Evolutionary conservation across 2,329 filamentous ascomycete genomes (phyloP).

Genomic region (Colletotrichum graminicola): DNA sequence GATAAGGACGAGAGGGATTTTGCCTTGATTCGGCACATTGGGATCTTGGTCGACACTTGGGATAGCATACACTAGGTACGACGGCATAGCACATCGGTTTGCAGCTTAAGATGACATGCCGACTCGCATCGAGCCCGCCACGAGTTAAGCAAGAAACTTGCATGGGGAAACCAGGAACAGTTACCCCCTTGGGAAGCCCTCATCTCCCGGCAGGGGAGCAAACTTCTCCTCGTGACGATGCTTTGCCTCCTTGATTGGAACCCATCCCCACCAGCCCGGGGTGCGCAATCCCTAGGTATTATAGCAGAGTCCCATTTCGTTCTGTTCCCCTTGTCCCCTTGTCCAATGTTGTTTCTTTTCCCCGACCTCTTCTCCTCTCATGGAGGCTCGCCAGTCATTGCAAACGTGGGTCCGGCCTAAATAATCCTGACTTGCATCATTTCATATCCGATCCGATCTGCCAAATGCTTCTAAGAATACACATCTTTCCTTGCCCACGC

Average conservation of each 20-base stretch:
- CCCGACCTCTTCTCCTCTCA: constrained; percentile 38
- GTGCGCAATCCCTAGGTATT: constrained; percentile 13
- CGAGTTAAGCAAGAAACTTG: constrained; percentile 2
- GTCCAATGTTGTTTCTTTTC: constrained; percentile 42
- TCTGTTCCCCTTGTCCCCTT: constrained; percentile 36
- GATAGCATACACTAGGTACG: neutral
- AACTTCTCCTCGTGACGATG: constrained; percentile 38
- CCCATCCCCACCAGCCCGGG: constrained; percentile 37
- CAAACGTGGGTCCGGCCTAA: constrained; percentile 41
- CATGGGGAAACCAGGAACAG: constrained; percentile 28
- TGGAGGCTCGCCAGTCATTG: constrained; percentile 23
- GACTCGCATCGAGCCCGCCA: constrained; percentile 1
- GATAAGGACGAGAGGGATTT: constrained; percentile 29
- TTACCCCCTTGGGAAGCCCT: constrained; percentile 26
- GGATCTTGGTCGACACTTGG: neutral
- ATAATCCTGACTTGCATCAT: constrained; percentile 39
- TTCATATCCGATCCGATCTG: constrained; percentile 43
- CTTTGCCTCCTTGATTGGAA: constrained; percentile 37
- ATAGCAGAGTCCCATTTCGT: constrained; percentile 28
- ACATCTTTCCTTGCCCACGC: constrained; percentile 16
- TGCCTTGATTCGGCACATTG: constrained; percentile 19
- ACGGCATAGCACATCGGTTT: neutral
- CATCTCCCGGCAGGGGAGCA: constrained; percentile 37
- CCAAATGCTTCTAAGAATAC: constrained; percentile 42
- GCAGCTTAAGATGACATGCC: constrained; percentile 8